These are phyloP conservation scores for Apodospora peruviana DNA, from an alignment of 495 filamentous ascomycete genomes.

Conservation along the genomic window DNA sequence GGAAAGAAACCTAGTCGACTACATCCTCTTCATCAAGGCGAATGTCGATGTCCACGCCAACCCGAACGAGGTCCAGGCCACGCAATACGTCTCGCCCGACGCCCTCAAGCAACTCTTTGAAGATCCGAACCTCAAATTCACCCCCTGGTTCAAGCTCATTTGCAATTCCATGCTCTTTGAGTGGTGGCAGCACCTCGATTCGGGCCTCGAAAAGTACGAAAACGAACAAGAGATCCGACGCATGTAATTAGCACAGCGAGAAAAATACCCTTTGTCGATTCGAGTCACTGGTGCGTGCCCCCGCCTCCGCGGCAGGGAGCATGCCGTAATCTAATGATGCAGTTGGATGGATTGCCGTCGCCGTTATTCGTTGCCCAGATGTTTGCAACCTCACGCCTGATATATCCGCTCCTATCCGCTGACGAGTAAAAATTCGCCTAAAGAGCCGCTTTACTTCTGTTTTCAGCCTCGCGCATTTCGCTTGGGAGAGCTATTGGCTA, in stretches of 20 bases:
- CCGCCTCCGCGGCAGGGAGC: too few species aligned
- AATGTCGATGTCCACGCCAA: constrained; percentile 77
- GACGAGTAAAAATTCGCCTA: constrained; percentile 16
- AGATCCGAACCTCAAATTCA: constrained; percentile 75
- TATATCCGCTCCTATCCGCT: constrained; percentile 23
- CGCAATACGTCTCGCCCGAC: constrained; percentile 73
- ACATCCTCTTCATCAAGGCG: constrained; percentile 97
- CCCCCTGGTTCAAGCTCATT: constrained; percentile 99
- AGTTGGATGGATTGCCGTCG: background rate
- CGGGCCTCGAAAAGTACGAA: constrained; percentile 75
- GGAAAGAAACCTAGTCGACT: constrained; percentile 65
- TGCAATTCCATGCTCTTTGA: constrained; percentile 96
- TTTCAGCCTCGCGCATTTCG: constrained; percentile 21
- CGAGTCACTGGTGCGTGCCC: too few species aligned
- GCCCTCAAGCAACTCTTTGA: constrained; percentile 83
- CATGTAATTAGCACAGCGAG: constrained; percentile 46
- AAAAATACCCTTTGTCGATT: background rate
- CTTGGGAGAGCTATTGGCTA: constrained; percentile 7
- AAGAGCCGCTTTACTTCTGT: constrained; percentile 19
- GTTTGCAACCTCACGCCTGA: constrained; percentile 12
- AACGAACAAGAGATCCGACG: constrained; percentile 82
- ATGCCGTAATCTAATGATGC: too few species aligned
- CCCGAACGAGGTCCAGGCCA: constrained; percentile 82
- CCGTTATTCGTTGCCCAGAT: constrained; percentile 1
- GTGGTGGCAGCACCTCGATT: constrained; percentile 90